Conservation (phyloP, 441 rosid species). For the Mallotus repandus region DNA sequence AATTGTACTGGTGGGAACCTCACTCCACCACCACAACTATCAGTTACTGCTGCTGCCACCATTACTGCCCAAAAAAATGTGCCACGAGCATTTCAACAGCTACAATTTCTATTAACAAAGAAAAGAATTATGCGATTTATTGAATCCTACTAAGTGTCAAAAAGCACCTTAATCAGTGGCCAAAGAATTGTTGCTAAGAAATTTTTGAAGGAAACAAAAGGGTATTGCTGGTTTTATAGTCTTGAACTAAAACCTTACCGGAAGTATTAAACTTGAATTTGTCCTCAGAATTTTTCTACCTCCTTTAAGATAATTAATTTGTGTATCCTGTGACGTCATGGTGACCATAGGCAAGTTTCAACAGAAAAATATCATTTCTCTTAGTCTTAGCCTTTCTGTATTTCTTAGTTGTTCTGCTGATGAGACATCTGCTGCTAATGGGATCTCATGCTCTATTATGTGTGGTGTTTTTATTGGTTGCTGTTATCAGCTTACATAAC, state of each 20-base stretch:
- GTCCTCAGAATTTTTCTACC: neutral
- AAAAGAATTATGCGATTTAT: neutral
- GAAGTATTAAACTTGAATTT: neutral
- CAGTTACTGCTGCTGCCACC: neutral
- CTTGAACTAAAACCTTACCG: neutral
- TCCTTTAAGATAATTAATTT: neutral
- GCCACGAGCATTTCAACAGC: neutral
- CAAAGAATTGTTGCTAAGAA: no score
- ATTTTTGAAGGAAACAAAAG: neutral
- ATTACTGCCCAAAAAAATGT: neutral
- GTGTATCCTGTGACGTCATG: neutral
- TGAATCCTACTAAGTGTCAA: neutral
- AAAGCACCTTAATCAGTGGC: neutral
- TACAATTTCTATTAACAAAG: neutral
- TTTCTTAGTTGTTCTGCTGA: neutral
- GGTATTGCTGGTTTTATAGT: neutral
- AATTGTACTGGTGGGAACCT: neutral
- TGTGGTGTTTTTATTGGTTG: constrained; percentile 1
- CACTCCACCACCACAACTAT: neutral
- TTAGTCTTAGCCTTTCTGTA: neutral
- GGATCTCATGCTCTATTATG: neutral
- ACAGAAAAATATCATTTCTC: neutral
- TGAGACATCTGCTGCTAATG: neutral
- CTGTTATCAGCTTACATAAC: neutral
- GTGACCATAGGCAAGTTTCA: neutral